Conservation (phyloP, 768 basidiomycete genomes). For the Xanthoconium stramineum region DNA sequence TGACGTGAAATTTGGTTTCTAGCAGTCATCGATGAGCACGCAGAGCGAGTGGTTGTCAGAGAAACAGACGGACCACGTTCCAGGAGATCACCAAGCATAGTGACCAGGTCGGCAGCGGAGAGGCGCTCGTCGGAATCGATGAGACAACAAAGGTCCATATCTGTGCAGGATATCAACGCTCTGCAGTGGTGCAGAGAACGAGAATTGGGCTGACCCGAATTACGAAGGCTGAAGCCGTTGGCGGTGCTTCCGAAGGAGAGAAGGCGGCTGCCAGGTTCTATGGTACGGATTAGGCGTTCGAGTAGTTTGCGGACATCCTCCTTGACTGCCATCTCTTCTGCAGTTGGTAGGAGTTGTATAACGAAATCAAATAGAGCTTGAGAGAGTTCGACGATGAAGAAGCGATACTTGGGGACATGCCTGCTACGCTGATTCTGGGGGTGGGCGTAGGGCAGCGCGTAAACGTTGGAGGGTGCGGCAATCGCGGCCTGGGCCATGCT, state of each 20-base stretch:
- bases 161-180: slow-evolving; percentile 39
- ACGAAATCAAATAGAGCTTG: slow-evolving; percentile 93
- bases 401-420: slow-evolving; percentile 53
- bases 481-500: slow-evolving; percentile 32
- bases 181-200: slow-evolving; percentile 4
- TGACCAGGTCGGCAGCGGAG: slow-evolving; percentile 86
- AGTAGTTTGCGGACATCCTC: slow-evolving; percentile 94
- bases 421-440: slow-evolving; percentile 35
- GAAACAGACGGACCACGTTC: slow-evolving; percentile 70
- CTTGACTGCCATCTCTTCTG: slow-evolving; percentile 90
- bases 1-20: slow-evolving; percentile 97
- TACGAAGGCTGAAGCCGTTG: slow-evolving; percentile 94
- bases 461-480: slow-evolving; percentile 14
- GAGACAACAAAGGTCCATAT: slow-evolving; percentile 98
- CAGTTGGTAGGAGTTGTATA: slow-evolving; percentile 83
- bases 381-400: slow-evolving; percentile 72
- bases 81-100: slow-evolving; percentile 88
- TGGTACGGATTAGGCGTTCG: slow-evolving; percentile 91
- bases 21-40: slow-evolving; percentile 10
- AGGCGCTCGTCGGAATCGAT: slow-evolving; percentile 83
- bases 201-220: slow-evolving; percentile 63
- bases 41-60: neutral
- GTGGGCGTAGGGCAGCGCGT: slow-evolving; percentile 27
- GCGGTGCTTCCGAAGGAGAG: slow-evolving; percentile 96
- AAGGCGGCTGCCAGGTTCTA: slow-evolving; percentile 88